phyloP scores from a whole-genome alignment of 768 basidiomycete genomes.

The Leccinum olivaceopallidum region DNA sequence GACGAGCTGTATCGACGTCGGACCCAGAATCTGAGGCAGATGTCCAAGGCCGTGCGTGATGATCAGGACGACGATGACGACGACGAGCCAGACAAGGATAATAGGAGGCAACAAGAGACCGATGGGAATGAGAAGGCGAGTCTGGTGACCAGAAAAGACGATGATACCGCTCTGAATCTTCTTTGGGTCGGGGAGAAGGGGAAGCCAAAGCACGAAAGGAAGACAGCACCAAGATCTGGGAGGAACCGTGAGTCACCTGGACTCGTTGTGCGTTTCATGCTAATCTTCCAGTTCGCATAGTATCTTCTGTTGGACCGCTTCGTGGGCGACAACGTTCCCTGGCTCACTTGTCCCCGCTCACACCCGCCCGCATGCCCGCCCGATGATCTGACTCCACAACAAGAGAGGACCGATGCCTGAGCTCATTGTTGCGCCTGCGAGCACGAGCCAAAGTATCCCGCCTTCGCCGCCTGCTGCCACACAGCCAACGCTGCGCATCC shows the following conservation, averaged over 20 bases:
- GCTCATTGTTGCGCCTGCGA: slow-evolving; percentile 46
- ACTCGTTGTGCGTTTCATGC: not conserved
- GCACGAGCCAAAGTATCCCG: slow-evolving; percentile 38
- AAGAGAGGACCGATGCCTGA: slow-evolving; percentile 20
- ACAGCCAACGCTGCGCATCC: slow-evolving; percentile 66
- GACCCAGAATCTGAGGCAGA: not conserved
- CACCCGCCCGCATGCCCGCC: not conserved
- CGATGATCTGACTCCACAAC: slow-evolving; percentile 44
- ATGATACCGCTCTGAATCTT: not conserved
- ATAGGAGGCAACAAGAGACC: not conserved
- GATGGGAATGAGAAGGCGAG: not conserved
- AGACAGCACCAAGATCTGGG: slow-evolving; percentile 47
- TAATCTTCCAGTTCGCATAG: not conserved
- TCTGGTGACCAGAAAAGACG: not conserved
- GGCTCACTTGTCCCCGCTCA: no score
- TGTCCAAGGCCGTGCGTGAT: slow-evolving; percentile 38
- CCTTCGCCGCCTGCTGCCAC: slow-evolving; percentile 55
- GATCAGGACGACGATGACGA: slow-evolving; percentile 62
- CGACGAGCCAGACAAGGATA: not conserved
- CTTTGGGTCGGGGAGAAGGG: not conserved
- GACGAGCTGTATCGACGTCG: no score
- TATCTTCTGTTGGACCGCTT: not conserved
- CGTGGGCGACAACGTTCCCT: not conserved
- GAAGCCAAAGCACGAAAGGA: not conserved
- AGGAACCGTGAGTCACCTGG: slow-evolving; percentile 56